Evolutionary conservation across 2,329 filamentous ascomycete genomes (phyloP).

Genomic region (Metarhizium humberi): DNA sequence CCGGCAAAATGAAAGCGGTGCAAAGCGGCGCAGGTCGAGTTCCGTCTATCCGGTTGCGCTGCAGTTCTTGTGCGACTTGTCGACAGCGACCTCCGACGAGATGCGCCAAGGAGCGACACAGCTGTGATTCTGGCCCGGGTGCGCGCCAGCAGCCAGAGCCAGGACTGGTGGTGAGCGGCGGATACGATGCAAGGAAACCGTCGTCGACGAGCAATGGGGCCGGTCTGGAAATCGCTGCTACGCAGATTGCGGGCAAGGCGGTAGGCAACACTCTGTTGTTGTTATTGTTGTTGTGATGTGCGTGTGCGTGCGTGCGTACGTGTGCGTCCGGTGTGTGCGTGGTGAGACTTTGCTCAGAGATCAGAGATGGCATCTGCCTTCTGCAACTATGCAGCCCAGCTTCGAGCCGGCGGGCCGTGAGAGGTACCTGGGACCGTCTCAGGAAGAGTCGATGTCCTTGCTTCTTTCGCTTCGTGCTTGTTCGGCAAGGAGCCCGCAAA

Average conservation of each 20-base stretch:
- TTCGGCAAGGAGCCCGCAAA: not conserved
- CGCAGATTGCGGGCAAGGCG: not conserved
- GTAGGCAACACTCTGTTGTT: not conserved
- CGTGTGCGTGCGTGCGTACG: not conserved
- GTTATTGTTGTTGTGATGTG: not conserved
- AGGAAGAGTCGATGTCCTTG: not conserved
- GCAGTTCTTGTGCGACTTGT: slow-evolving; percentile 13
- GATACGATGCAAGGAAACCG: not conserved
- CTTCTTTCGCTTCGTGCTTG: not conserved
- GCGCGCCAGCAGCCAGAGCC: not conserved
- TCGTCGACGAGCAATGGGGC: not conserved
- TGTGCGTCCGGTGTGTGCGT: not conserved
- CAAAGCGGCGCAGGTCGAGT: slow-evolving; percentile 10
- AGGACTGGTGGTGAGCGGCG: not conserved
- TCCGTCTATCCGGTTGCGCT: slow-evolving; percentile 13
- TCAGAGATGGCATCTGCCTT: not conserved
- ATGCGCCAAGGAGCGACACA: not conserved
- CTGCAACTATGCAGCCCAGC: not conserved
- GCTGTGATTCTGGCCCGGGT: not conserved
- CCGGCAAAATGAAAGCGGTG: slow-evolving; percentile 8
- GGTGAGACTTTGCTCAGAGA: not conserved
- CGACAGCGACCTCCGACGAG: slow-evolving; percentile 3
- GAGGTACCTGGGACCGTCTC: not conserved
- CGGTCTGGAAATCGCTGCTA: not conserved
- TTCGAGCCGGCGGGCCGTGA: not conserved